phyloP scores from a whole-genome alignment of 75 land plant genomes.

The Sequoia sempervirens region DNA sequence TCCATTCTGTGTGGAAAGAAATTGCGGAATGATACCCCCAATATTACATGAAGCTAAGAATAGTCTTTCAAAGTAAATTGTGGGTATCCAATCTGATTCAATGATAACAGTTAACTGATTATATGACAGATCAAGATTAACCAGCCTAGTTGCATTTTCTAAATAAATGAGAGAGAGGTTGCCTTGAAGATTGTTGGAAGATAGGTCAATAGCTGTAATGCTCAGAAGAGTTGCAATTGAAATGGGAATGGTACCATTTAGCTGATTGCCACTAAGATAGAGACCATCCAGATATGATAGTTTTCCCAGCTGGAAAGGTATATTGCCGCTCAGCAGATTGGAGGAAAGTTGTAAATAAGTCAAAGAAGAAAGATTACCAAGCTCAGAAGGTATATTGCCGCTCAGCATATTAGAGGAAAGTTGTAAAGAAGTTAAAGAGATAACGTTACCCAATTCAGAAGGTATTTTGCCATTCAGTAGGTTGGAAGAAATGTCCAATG shows the following conservation, averaged over 20 bases:
- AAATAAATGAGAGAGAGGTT: neutral
- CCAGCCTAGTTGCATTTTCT: neutral
- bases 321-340: no score
- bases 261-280: neutral
- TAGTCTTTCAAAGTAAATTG: neutral
- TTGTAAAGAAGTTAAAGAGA: constrained; percentile 9
- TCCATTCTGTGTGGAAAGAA: neutral
- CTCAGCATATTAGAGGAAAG: neutral
- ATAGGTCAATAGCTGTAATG: neutral
- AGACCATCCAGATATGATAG: neutral
- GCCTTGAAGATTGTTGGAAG: neutral
- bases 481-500: constrained; percentile 70
- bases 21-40: neutral
- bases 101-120: neutral
- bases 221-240: neutral
- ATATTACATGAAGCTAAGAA: neutral
- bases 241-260: neutral
- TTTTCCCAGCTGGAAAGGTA: neutral
- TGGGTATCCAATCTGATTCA: neutral
- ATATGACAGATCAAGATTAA: neutral
- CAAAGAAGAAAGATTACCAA: neutral
- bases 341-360: neutral
- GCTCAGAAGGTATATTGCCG: neutral
- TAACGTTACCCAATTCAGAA: constrained; percentile 25
- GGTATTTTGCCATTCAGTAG: constrained; percentile 67